phyloP scores from a whole-genome alignment of 805 yeast species.

The Helenozyma baotianmanensis region DNA sequence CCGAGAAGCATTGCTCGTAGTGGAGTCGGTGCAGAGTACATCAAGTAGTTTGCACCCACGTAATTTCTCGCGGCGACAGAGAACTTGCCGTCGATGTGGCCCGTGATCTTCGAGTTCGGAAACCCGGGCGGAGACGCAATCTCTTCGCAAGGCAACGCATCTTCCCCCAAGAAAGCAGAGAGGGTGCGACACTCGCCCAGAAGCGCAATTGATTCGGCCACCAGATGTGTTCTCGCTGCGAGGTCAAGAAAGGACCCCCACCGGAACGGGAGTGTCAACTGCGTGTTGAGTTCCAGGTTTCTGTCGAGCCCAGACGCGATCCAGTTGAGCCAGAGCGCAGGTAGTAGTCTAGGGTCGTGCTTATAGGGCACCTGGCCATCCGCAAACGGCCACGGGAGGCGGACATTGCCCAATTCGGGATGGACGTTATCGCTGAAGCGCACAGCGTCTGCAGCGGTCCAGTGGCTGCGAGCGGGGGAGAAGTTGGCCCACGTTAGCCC shows the following conservation, averaged over 20 bases:
- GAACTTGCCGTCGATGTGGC: conserved; percentile 18
- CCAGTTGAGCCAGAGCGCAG: conserved; percentile 20
- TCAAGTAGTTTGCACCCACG: conserved; percentile 31
- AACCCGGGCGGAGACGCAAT: conserved; percentile 11
- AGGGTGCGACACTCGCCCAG: neutral
- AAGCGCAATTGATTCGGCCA: neutral
- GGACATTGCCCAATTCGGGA: conserved; percentile 1
- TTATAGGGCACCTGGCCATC: neutral
- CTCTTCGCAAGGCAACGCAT: conserved; percentile 2
- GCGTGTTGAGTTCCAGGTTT: too few species aligned
- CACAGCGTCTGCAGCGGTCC: neutral
- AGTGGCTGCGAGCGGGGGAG: neutral
- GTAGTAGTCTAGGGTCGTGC: conserved; percentile 30
- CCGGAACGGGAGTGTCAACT: conserved; percentile 20
- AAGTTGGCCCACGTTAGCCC: too few species aligned
- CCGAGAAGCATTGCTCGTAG: conserved; percentile 28
- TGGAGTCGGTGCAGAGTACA: conserved; percentile 25
- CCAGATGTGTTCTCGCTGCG: too few species aligned
- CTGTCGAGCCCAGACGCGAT: neutral
- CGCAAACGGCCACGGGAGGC: conserved; percentile 1
- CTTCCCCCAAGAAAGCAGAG: neutral
- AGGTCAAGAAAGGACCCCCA: conserved; percentile 24
- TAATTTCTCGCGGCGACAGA: conserved; percentile 26
- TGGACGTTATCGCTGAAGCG: neutral
- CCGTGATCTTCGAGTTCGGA: conserved; percentile 10